These are phyloP conservation scores for Prunus mongolica DNA, from an alignment of 306 rosid species.

Conservation along the genomic window DNA sequence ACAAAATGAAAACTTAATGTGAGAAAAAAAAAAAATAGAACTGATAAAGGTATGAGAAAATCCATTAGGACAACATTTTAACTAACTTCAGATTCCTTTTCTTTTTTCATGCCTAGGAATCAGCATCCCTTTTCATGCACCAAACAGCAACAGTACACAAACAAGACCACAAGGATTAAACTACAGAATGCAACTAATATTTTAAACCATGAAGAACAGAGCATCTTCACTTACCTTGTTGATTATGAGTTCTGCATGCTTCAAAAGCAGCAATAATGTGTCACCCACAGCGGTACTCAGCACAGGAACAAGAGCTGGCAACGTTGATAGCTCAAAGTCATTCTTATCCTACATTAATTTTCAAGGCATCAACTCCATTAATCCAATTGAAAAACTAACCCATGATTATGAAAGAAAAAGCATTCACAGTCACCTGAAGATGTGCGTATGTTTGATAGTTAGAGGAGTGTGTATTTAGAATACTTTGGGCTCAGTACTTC, in stretches of 20 bases:
- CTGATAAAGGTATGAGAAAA: background rate
- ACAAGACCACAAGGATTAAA: background rate
- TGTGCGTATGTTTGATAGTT: background rate
- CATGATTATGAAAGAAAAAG: background rate
- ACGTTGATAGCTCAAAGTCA: conserved; percentile 91
- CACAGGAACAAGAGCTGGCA: conserved; percentile 94
- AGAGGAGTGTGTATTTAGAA: background rate
- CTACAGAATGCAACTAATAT: background rate
- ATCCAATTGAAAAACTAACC: background rate
- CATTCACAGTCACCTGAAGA: background rate
- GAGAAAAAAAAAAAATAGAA: background rate
- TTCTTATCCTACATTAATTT: conserved; percentile 64
- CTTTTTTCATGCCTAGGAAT: background rate
- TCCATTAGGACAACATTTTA: background rate
- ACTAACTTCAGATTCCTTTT: background rate
- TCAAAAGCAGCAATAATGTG: conserved; percentile 78
- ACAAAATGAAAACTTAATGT: too few species aligned
- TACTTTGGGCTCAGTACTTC: background rate
- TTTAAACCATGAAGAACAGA: background rate
- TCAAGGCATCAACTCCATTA: conserved; percentile 5
- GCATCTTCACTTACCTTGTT: conserved; percentile 59
- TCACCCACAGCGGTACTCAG: conserved; percentile 84
- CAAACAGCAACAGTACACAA: background rate
- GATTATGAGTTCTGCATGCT: conserved; percentile 84
- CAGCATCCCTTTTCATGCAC: background rate